phyloP scores from a whole-genome alignment of 306 rosid genomes.

The Benincasa hispida region DNA sequence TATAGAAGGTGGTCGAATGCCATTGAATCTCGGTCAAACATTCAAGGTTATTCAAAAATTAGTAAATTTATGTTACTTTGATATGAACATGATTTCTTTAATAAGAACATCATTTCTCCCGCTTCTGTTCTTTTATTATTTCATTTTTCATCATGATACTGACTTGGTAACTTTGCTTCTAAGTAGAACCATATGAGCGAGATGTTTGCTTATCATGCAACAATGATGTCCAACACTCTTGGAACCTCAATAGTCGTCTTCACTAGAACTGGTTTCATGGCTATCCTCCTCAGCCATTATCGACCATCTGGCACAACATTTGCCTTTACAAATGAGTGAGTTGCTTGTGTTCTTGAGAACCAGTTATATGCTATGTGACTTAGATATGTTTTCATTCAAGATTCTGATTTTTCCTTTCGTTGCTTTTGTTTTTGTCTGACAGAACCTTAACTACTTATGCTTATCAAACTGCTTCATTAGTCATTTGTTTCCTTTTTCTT shows the following conservation, averaged over 20 bases:
- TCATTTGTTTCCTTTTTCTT: not conserved
- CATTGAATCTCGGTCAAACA: constrained; percentile 76
- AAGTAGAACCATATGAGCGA: constrained; percentile 94
- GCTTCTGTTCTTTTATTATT: not conserved
- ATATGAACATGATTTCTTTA: not conserved
- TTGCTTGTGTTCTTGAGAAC: constrained; percentile 10
- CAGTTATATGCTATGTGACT: not conserved
- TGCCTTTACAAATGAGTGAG: constrained; percentile 94
- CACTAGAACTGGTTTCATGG: constrained; percentile 92
- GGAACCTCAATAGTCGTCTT: constrained; percentile 92
- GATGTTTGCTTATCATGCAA: constrained; percentile 99
- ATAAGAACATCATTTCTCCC: not conserved
- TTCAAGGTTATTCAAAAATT: constrained; percentile 50
- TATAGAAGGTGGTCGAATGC: constrained; percentile 62
- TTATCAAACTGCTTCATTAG: not conserved
- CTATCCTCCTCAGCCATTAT: constrained; percentile 72
- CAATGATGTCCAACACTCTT: constrained; percentile 97
- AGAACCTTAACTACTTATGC: not conserved
- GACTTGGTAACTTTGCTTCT: constrained; percentile 4
- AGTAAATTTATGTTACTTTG: not conserved
- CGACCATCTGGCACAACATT: constrained; percentile 86
- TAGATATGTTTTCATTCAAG: not conserved
- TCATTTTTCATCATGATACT: not conserved
- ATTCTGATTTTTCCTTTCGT: not conserved
- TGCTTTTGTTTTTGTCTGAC: not conserved